These are phyloP conservation scores for Xanthoparmelia taractica DNA, from an alignment of 495 filamentous ascomycete species.

Conservation along the genomic window DNA sequence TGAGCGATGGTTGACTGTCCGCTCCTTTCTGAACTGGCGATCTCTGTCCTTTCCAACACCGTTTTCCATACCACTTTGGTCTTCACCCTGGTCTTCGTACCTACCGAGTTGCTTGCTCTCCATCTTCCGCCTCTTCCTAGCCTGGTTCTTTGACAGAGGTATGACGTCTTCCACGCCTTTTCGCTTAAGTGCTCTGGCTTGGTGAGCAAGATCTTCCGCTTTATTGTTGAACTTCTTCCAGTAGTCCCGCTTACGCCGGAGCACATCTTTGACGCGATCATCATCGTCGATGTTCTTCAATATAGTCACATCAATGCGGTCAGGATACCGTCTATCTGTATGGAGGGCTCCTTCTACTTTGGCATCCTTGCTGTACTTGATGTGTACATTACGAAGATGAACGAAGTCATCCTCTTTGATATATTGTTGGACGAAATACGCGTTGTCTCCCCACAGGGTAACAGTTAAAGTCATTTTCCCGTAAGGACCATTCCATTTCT, in stretches of 20 bases:
- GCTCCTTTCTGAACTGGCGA: conserved; percentile 4
- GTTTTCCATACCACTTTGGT: conserved; percentile 31
- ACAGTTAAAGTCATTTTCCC: conserved; percentile 68
- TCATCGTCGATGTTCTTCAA: conserved; percentile 42
- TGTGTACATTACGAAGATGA: conserved; percentile 60
- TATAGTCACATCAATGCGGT: conserved; percentile 47
- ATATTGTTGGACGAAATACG: conserved; percentile 44
- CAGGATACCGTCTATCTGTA: conserved; percentile 46
- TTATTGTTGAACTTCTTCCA: conserved; percentile 45
- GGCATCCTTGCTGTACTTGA: conserved; percentile 48
- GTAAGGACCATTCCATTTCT: conserved; percentile 68
- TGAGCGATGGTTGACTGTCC: background rate
- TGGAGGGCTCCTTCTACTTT: conserved; percentile 68
- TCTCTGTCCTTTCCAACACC: background rate
- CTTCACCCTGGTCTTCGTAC: conserved; percentile 18
- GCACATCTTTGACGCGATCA: conserved; percentile 50
- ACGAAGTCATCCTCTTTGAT: conserved; percentile 56
- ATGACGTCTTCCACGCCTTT: conserved; percentile 30
- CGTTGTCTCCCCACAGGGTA: conserved; percentile 64
- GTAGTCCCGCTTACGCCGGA: conserved; percentile 57
- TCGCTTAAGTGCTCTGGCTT: conserved; percentile 23
- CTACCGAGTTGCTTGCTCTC: conserved; percentile 30
- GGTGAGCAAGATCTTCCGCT: conserved; percentile 32
- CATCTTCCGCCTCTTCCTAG: conserved; percentile 30
- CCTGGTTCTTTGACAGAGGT: conserved; percentile 29